phyloP scores from a whole-genome alignment of 768 basidiomycete species.

The Clitopilus passeckerianus region DNA sequence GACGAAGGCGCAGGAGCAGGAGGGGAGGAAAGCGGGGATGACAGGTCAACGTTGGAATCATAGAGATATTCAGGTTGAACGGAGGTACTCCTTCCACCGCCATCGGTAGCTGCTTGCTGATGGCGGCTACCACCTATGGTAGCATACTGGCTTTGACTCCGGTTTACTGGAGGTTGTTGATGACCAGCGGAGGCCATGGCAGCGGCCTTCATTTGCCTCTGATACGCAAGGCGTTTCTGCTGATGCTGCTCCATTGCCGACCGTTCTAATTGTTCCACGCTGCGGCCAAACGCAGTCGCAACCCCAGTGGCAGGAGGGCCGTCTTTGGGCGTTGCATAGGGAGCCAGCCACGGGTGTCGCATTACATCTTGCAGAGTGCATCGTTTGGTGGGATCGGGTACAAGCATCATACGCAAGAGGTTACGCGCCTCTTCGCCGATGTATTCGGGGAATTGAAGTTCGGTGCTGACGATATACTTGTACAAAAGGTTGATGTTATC shows the following conservation, averaged over 20 bases:
- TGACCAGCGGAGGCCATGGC: slow-evolving; percentile 25
- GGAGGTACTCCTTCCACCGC: slow-evolving; percentile 44
- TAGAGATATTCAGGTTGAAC: slow-evolving; percentile 73
- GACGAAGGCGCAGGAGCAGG: slow-evolving; percentile 20
- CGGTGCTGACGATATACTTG: slow-evolving; percentile 97
- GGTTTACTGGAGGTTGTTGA: slow-evolving; percentile 20
- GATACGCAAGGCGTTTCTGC: slow-evolving; percentile 76
- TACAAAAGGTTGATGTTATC: slow-evolving; percentile 99
- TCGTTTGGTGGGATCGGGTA: slow-evolving; percentile 81
- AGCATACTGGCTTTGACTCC: slow-evolving; percentile 54
- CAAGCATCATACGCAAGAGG: slow-evolving; percentile 87
- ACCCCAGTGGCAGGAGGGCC: slow-evolving; percentile 14
- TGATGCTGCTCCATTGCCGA: slow-evolving; percentile 83
- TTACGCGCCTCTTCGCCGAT: slow-evolving; percentile 80
- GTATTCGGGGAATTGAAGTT: slow-evolving; percentile 95
- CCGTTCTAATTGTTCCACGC: slow-evolving; percentile 74
- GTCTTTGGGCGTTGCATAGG: slow-evolving; percentile 41
- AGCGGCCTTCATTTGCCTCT: slow-evolving; percentile 68
- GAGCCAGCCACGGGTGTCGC: slow-evolving; percentile 81
- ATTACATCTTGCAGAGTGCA: slow-evolving; percentile 77
- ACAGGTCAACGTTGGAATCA: slow-evolving; percentile 64
- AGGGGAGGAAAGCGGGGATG: slow-evolving; percentile 23
- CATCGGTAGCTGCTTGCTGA: slow-evolving; percentile 23
- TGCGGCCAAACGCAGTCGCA: slow-evolving; percentile 52
- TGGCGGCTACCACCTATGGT: slow-evolving; percentile 33